Base-by-base conservation (phyloP, 352 stramenopile genomes). In the Elongisporangium undulatum region DNA sequence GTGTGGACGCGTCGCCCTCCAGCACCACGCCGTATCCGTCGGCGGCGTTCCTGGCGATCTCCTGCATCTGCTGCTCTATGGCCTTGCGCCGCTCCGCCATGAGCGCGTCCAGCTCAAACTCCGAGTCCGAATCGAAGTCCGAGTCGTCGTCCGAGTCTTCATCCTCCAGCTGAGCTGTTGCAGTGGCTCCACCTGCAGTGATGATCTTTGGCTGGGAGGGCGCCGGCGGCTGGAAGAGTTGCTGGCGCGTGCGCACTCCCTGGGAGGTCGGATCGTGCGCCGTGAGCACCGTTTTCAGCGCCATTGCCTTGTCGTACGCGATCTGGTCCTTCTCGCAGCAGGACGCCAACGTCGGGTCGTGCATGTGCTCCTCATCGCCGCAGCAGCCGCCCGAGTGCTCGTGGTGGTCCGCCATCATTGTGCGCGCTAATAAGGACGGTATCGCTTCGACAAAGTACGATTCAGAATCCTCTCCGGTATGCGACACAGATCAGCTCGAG, bases 321-420 rank as follows among this genome's bases (percentile, higher is more conserved):
- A 70, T 62, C 53, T 73, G 63, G 60, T 90, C 80, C 29, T 73
- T 72, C 56, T 86, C 77, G 60, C 80, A 90, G 64, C 80, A 90
- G 15, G 80, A 87, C 53, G 78, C 71, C 38, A 90, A 62, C 20
- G 80, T 90, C 19, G 80, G 80, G 53, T 90, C 80, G 41, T 75
- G 74, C 51, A 89, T 12, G 26, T 75, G 63, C n/a, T 73, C 59
- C 10, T 70, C 60, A 23, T 69, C 49, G 12, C 34, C 34, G 34
- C 34, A 45, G 13, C 34, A 45, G 51, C 51, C 17, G 51, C 51
- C 22, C 13, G 51, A 24, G 23, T 55, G 51, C 21, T 55, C 51
- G 23, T 34, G 22, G 45, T 45, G 23, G 15, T 24, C 51, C 8
- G 22, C 22, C 26, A 55, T 34, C 20, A 55, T 34, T 20, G 23